Percentiles rank a stretch among this genome's conserved stretches.
Conservation (phyloP, 345 rosid species). For the Pseudoturritis turrita region DNA sequence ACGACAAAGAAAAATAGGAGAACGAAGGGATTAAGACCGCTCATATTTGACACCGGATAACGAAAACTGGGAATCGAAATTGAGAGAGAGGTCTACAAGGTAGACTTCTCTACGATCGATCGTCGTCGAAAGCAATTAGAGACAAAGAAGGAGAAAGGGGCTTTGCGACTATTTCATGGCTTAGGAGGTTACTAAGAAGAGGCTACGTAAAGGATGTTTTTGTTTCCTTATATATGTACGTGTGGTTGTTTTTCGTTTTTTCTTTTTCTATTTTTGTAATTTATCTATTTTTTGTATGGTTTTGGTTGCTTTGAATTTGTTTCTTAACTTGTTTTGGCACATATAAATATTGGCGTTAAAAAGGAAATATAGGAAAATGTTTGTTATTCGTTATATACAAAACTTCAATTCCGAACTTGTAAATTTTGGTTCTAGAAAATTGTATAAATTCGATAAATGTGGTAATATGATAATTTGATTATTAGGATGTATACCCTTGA, state of each 20-base stretch:
- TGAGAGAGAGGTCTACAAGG: constrained; percentile 25
- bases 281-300: constrained; percentile 23
- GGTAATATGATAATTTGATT: not conserved
- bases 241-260: constrained; percentile 21
- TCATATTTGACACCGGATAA: constrained; percentile 5
- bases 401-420: not conserved
- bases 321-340: not conserved
- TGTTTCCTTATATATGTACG: constrained; percentile 18
- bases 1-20: not conserved
- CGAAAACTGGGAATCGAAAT: not conserved
- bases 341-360: not conserved
- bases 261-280: constrained; percentile 23
- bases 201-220: constrained; percentile 22
- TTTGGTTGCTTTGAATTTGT: constrained; percentile 12
- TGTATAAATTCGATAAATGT: not conserved
- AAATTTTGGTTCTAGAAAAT: not conserved
- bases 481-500: no score
- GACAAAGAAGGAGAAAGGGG: constrained; percentile 1
- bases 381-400: not conserved
- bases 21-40: not conserved
- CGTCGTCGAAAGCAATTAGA: constrained; percentile 12
- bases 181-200: constrained; percentile 21
- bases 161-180: constrained; percentile 28
- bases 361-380: not conserved
- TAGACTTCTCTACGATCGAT: constrained; percentile 25